These are phyloP conservation scores for Fusarium sp. DNA, from an alignment of 2,329 filamentous ascomycete genomes.

Conservation along the genomic window DNA sequence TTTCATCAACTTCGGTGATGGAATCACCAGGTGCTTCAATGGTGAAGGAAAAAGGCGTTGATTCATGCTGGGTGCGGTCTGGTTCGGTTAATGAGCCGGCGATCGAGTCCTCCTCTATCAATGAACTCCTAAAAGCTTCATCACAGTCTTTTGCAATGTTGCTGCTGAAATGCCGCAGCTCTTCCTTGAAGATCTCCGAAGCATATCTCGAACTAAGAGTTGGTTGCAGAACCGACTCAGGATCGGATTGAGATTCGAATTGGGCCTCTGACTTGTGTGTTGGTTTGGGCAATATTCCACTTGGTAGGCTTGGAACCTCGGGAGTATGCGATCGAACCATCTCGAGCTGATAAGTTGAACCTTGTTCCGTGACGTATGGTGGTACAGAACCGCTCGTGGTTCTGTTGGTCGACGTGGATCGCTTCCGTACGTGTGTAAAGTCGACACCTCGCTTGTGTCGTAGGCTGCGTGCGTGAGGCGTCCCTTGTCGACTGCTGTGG, in stretches of 20 bases:
- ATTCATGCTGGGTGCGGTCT: slow-evolving; percentile 52
- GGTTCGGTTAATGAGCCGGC: slow-evolving; percentile 54
- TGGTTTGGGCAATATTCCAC: slow-evolving; percentile 47
- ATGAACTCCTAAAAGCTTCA: slow-evolving; percentile 85
- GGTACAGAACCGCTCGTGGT: slow-evolving; percentile 37
- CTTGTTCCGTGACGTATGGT: slow-evolving; percentile 40
- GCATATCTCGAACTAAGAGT: slow-evolving; percentile 44
- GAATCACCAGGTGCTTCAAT: slow-evolving; percentile 53
- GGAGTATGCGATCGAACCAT: slow-evolving; percentile 50
- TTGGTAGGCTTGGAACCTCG: slow-evolving; percentile 47
- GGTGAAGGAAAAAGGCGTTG: slow-evolving; percentile 61
- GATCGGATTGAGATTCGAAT: slow-evolving; percentile 21
- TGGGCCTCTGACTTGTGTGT: slow-evolving; percentile 25
- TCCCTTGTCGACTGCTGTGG: slow-evolving; percentile 62
- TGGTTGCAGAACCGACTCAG: slow-evolving; percentile 21
- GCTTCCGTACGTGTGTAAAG: slow-evolving; percentile 66
- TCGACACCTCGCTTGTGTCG: slow-evolving; percentile 69
- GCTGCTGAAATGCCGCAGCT: slow-evolving; percentile 86
- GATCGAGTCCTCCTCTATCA: slow-evolving; percentile 60
- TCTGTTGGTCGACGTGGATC: slow-evolving; percentile 51
- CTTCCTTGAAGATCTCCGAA: slow-evolving; percentile 73
- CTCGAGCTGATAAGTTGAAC: slow-evolving; percentile 38
- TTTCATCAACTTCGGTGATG: slow-evolving; percentile 50
- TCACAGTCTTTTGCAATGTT: slow-evolving; percentile 93
- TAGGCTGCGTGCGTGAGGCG: slow-evolving; percentile 58